Evolutionary conservation across 2,329 filamentous ascomycete genomes (phyloP).

Genomic region (Didymella lethalis): DNA sequence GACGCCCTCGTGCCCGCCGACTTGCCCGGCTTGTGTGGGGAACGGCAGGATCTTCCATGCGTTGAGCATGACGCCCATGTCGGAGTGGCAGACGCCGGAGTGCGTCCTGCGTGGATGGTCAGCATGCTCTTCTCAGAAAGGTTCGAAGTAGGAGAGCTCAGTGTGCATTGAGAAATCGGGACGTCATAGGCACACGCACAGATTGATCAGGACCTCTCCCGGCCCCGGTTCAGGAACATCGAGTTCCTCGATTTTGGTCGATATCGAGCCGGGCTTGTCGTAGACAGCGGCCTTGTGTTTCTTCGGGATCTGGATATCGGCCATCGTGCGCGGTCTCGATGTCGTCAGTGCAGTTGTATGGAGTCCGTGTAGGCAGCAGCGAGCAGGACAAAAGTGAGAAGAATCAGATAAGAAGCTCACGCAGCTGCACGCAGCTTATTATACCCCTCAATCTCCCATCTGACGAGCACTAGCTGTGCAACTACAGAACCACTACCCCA

Average conservation of each 20-base stretch:
- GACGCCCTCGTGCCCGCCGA: slow-evolving; percentile 75
- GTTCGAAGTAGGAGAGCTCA: not conserved
- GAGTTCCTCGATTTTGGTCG: slow-evolving; percentile 69
- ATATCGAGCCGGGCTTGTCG: slow-evolving; percentile 70
- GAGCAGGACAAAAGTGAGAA: too few relatives aligned
- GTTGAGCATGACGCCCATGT: slow-evolving; percentile 61
- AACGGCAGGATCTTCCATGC: slow-evolving; percentile 64
- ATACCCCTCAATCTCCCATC: slow-evolving; percentile 9
- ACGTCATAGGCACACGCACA: slow-evolving; percentile 53
- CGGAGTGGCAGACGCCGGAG: slow-evolving; percentile 71
- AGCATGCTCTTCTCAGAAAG: not conserved
- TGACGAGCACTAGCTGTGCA: not conserved
- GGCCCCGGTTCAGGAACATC: slow-evolving; percentile 70
- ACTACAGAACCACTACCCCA: not conserved
- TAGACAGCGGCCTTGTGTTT: slow-evolving; percentile 71
- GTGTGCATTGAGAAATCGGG: not conserved
- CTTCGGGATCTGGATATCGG: slow-evolving; percentile 54
- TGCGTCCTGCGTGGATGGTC: slow-evolving; percentile 55
- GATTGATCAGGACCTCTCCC: slow-evolving; percentile 68
- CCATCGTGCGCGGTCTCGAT: slow-evolving; percentile 26
- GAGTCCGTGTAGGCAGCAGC: not conserved
- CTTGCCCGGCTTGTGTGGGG: slow-evolving; percentile 67
- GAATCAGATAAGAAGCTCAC: not conserved
- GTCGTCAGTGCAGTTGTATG: not conserved
- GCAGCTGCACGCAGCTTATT: not conserved